A percentile compares a stretch with the other conserved stretches of the same genome.
Evolutionary conservation across 208 protist species (phyloP).

Genomic region (Acanthamoeba castellanii): DNA sequence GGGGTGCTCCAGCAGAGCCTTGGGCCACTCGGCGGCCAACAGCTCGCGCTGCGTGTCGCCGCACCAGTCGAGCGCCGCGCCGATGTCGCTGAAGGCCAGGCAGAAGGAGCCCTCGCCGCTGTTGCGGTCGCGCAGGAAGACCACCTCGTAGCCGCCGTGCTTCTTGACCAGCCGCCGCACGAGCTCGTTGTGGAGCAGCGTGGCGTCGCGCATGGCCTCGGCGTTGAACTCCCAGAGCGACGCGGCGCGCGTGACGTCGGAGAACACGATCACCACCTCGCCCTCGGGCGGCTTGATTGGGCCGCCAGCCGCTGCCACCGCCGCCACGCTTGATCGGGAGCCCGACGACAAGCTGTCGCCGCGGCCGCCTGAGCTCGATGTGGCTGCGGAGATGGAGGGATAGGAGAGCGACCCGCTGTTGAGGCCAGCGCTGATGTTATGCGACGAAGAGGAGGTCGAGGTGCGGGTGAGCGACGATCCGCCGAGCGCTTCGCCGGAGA

Average conservation of each 20-base stretch:
- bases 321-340: no score
- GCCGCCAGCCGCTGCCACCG: neutral
- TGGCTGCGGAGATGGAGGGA: no score
- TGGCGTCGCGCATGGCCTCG: slow-evolving; percentile 59
- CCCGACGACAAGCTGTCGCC: neutral
- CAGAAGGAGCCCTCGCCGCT: slow-evolving; percentile 70
- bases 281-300: slow-evolving; percentile 8
- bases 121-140: slow-evolving; percentile 38
- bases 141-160: slow-evolving; percentile 65
- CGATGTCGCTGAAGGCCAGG: slow-evolving; percentile 3
- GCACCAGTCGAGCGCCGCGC: neutral
- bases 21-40: slow-evolving; percentile 29
- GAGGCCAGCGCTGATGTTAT: no score
- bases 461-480: neutral
- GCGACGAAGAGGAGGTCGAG: neutral
- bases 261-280: slow-evolving; percentile 61
- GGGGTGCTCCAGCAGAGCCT: slow-evolving; percentile 57
- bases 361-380: neutral
- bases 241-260: slow-evolving; percentile 42
- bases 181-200: slow-evolving; percentile 30
- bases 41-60: slow-evolving; percentile 8
- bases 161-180: neutral
- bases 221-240: slow-evolving; percentile 64
- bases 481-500: neutral
- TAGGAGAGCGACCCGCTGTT: no score